Percentiles rank a stretch among this genome's conserved stretches.
These are phyloP conservation scores for Leishmania aethiopica DNA, from an alignment of 208 protist genomes.

Conservation along the genomic window DNA sequence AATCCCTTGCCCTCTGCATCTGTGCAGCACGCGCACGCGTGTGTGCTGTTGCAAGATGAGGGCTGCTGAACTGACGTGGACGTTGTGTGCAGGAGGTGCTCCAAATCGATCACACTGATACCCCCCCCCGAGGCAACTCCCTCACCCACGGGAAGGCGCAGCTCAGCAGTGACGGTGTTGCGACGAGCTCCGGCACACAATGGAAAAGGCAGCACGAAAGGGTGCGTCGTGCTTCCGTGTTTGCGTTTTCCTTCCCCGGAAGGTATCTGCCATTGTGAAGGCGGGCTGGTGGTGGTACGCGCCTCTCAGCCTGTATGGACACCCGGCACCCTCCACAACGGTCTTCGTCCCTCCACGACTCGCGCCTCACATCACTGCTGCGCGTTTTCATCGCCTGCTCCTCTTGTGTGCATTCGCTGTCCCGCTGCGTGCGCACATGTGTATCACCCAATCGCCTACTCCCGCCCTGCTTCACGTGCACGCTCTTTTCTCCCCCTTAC, in stretches of 20 bases:
- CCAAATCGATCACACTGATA: background rate
- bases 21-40: background rate
- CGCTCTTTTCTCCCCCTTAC: background rate
- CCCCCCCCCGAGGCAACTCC: background rate
- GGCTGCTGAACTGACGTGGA: background rate
- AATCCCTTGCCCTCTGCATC: background rate
- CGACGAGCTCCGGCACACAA: background rate
- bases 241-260: background rate
- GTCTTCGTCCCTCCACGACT: background rate
- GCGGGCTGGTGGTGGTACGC: background rate
- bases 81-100: background rate
- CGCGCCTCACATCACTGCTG: background rate
- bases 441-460: background rate
- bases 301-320: too few relatives aligned
- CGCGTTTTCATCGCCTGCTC: background rate
- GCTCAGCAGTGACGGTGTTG: background rate
- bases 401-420: background rate
- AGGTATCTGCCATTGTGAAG: background rate
- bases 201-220: background rate
- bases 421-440: background rate
- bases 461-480: background rate
- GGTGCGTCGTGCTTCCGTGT: background rate
- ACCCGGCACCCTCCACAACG: too few relatives aligned
- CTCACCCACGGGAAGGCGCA: background rate
- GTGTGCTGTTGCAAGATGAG: background rate